A percentile compares a stretch with the other conserved stretches of the same genome.
These are phyloP conservation scores for Trichomonascaceae sp. DNA, from an alignment of 1,139 yeast genomes.

Conservation along the genomic window DNA sequence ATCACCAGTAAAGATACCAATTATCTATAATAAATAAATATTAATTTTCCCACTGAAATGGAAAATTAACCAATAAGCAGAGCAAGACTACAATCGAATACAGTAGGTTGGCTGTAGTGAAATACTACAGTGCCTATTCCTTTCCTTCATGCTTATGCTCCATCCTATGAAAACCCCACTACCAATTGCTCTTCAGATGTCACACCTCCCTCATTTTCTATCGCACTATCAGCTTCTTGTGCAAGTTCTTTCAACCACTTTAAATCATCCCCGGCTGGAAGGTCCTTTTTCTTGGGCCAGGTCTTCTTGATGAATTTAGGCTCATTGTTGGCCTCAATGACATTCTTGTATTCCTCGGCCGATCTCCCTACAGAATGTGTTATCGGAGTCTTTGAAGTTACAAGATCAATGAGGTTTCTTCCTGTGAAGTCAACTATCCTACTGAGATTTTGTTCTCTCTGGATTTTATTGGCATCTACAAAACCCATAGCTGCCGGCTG, in stretches of 20 bases:
- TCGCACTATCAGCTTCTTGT: slow-evolving; percentile 17
- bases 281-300: slow-evolving; percentile 5
- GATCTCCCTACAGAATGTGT: slow-evolving; percentile 18
- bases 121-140: too few species aligned
- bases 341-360: slow-evolving; percentile 18
- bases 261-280: slow-evolving; percentile 13
- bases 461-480: slow-evolving; percentile 13
- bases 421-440: slow-evolving; percentile 24
- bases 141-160: background rate
- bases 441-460: slow-evolving; percentile 19
- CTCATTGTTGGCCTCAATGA: background rate
- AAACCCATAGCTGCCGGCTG: slow-evolving; percentile 1
- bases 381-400: slow-evolving; percentile 24
- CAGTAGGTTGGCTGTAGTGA: too few species aligned
- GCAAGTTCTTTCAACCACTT: slow-evolving; percentile 22
- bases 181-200: slow-evolving; percentile 20
- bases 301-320: slow-evolving; percentile 6
- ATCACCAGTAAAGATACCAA: background rate
- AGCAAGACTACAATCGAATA: background rate
- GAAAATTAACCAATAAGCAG: background rate
- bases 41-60: too few species aligned
- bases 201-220: slow-evolving; percentile 20
- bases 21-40: background rate
- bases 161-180: slow-evolving; percentile 14
- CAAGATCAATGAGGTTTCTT: slow-evolving; percentile 23